Evolutionary conservation across 176 grass and related monocot genomes (phyloP).

Genomic region (Musa itinerans): DNA sequence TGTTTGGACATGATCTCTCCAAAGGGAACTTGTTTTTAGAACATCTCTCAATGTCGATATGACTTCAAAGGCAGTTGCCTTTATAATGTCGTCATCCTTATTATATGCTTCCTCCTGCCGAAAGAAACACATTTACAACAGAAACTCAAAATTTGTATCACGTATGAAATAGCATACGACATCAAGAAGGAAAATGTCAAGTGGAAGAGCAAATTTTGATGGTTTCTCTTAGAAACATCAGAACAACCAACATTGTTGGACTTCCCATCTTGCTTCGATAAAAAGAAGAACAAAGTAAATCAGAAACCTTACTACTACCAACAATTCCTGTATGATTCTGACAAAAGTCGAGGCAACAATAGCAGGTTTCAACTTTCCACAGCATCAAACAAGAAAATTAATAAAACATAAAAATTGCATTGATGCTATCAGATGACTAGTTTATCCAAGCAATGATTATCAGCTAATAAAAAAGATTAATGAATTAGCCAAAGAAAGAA

Average conservation of each 20-base stretch:
- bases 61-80: constrained; percentile 99
- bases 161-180: too few species aligned
- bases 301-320: too few species aligned
- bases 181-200: too few species aligned
- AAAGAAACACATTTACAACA: constrained; percentile 1
- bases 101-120: constrained; percentile 74
- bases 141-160: too few species aligned
- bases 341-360: too few species aligned
- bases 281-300: too few species aligned
- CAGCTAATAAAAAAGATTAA: not conserved
- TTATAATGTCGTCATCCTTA: constrained; percentile 83
- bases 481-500: not conserved
- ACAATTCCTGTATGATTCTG: too few species aligned
- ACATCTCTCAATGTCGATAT: constrained; percentile 98
- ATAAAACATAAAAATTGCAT: not conserved
- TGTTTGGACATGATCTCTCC: constrained; percentile 95
- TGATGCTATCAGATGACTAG: too few species aligned
- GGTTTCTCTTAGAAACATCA: not conserved
- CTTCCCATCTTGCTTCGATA: too few species aligned
- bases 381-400: too few species aligned
- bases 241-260: too few species aligned
- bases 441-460: not conserved
- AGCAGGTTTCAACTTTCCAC: too few species aligned
- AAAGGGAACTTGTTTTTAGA: constrained; percentile 74
- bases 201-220: not conserved